Percentiles rank a stretch among this genome's conserved stretches.
Evolutionary conservation across 169 alveolate genomes (phyloP).

Genomic region (Plasmodium relictum): DNA sequence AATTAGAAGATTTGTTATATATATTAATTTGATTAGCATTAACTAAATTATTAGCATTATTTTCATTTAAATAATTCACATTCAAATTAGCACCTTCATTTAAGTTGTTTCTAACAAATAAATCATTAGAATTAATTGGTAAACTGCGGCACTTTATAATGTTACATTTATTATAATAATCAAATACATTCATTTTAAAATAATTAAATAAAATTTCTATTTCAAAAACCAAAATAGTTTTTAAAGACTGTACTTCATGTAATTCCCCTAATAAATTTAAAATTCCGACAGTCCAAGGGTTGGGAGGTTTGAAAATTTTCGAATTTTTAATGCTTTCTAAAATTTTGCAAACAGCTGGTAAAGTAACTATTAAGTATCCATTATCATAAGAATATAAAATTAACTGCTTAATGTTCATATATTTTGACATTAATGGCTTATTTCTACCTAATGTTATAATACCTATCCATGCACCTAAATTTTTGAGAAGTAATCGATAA

Average conservation of each 20-base stretch:
- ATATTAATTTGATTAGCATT: slow-evolving; percentile 12
- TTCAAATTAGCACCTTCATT: slow-evolving; percentile 12
- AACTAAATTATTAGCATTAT: not conserved
- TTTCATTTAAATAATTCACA: slow-evolving; percentile 34
- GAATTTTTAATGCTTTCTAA: slow-evolving; percentile 86
- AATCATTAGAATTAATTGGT: slow-evolving; percentile 68
- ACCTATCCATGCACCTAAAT: slow-evolving; percentile 93
- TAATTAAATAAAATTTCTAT: slow-evolving; percentile 88
- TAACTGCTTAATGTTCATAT: slow-evolving; percentile 90
- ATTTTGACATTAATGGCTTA: slow-evolving; percentile 91
- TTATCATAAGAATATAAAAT: slow-evolving; percentile 87
- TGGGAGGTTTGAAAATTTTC: slow-evolving; percentile 91
- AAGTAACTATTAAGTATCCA: slow-evolving; percentile 87
- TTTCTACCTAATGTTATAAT: slow-evolving; percentile 89
- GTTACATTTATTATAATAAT: slow-evolving; percentile 78
- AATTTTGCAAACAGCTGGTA: slow-evolving; percentile 93
- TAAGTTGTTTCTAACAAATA: slow-evolving; percentile 40
- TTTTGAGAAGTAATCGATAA: slow-evolving; percentile 90
- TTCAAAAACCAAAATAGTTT: slow-evolving; percentile 90
- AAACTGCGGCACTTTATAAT: slow-evolving; percentile 59
- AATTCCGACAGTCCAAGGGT: slow-evolving; percentile 94
- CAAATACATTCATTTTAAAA: slow-evolving; percentile 82
- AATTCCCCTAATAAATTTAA: slow-evolving; percentile 91
- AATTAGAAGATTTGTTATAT: slow-evolving; percentile 35
- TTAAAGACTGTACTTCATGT: slow-evolving; percentile 85